Conservation (phyloP, 768 basidiomycete genomes). For the Lentinula sp. region DNA sequence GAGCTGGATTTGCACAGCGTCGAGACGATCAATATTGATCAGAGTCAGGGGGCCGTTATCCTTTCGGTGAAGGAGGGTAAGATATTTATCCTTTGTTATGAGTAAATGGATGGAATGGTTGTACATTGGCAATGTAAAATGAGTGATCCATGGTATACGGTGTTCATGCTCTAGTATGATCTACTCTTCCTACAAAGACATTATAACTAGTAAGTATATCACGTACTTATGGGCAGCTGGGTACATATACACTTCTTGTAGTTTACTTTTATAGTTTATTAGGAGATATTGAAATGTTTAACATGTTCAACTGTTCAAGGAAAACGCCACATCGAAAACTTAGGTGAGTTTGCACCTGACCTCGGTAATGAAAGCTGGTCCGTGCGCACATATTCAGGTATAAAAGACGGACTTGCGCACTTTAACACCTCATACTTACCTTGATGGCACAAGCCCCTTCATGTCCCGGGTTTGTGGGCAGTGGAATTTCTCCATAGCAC, state of each 20-base stretch:
- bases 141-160: background rate
- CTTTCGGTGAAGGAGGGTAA: slow-evolving; percentile 60
- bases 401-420: background rate
- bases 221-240: slow-evolving; percentile 15
- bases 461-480: slow-evolving; percentile 49
- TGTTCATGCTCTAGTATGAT: background rate
- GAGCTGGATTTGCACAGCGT: slow-evolving; percentile 61
- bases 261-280: too few relatives aligned
- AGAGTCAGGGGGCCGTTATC: slow-evolving; percentile 68
- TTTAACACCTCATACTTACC: slow-evolving; percentile 46
- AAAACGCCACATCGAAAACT: too few relatives aligned
- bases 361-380: background rate
- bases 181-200: too few relatives aligned
- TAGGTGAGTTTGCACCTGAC: background rate
- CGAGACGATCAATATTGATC: slow-evolving; percentile 76
- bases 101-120: slow-evolving; percentile 18
- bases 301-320: too few relatives aligned
- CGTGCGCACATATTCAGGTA: background rate
- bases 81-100: slow-evolving; percentile 71
- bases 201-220: slow-evolving; percentile 14
- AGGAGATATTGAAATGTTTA: too few relatives aligned
- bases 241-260: background rate
- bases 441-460: slow-evolving; percentile 59
- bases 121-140: background rate
- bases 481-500: slow-evolving; percentile 58